A percentile compares a stretch with the other conserved stretches of the same genome.
phyloP scores from a whole-genome alignment of 495 filamentous ascomycete genomes.

The Aspergillus cavernicola region DNA sequence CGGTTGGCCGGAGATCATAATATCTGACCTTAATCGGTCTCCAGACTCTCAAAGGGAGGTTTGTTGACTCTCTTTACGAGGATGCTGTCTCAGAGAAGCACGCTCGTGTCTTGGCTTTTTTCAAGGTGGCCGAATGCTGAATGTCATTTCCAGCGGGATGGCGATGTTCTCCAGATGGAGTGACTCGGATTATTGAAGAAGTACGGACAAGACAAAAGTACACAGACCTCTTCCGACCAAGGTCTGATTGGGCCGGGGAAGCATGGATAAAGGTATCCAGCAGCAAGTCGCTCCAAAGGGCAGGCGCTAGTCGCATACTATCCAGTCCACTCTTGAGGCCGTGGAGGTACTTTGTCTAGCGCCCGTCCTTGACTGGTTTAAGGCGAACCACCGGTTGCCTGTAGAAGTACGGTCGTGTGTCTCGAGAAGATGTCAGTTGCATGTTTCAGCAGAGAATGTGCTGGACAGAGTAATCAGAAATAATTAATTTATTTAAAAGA shows the following conservation, averaged over 20 bases:
- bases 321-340: conserved; percentile 2
- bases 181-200: too few species aligned
- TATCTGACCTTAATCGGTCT: too few species aligned
- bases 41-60: too few species aligned
- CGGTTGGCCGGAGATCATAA: not conserved
- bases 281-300: conserved; percentile 42
- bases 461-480: not conserved
- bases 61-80: too few species aligned
- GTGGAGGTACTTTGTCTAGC: conserved; percentile 23
- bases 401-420: conserved; percentile 11
- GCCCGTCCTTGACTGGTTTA: conserved; percentile 13
- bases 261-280: conserved; percentile 28
- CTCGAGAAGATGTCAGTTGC: not conserved
- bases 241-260: conserved; percentile 41
- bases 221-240: conserved; percentile 14
- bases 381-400: conserved; percentile 26
- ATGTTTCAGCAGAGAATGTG: not conserved
- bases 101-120: too few species aligned
- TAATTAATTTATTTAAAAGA: not conserved
- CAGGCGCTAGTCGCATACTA: conserved; percentile 18
- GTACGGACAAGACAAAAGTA: too few species aligned
- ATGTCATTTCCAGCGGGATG: too few species aligned
- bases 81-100: too few species aligned
- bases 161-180: too few species aligned
- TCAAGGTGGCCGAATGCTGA: too few species aligned